Evolutionary conservation across 2,329 filamentous ascomycete species (phyloP).

Genomic region (Aspergillus transmontanensis): DNA sequence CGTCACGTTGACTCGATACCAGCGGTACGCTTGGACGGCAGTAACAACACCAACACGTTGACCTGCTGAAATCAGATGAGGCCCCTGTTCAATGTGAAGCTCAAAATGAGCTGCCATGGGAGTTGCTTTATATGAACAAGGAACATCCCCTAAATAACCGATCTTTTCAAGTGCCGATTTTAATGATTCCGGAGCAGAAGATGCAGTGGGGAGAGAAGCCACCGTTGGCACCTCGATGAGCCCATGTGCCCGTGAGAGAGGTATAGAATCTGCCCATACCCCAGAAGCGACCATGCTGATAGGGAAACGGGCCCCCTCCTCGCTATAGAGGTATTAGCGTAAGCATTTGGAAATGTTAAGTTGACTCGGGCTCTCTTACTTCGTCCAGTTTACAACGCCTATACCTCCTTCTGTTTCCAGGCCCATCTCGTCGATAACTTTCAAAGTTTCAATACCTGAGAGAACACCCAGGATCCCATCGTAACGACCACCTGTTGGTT

Average conservation of each 20-base stretch:
- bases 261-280: slow-evolving; percentile 72
- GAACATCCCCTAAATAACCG: slow-evolving; percentile 64
- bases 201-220: slow-evolving; percentile 45
- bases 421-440: slow-evolving; percentile 66
- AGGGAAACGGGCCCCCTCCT: slow-evolving; percentile 80
- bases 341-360: background rate
- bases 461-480: slow-evolving; percentile 73
- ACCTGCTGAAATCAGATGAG: slow-evolving; percentile 66
- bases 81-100: slow-evolving; percentile 83
- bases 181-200: slow-evolving; percentile 63
- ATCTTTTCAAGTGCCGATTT: slow-evolving; percentile 71
- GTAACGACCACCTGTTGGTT: slow-evolving; percentile 52
- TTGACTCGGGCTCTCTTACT: slow-evolving; percentile 22
- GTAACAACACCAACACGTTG: slow-evolving; percentile 70
- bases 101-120: slow-evolving; percentile 80
- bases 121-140: slow-evolving; percentile 59
- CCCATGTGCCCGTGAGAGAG: slow-evolving; percentile 63
- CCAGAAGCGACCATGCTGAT: slow-evolving; percentile 74
- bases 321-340: slow-evolving; percentile 50
- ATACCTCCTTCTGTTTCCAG: slow-evolving; percentile 71
- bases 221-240: slow-evolving; percentile 61
- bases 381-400: slow-evolving; percentile 66
- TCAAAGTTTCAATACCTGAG: slow-evolving; percentile 73
- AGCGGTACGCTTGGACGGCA: slow-evolving; percentile 74
- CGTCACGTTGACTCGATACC: slow-evolving; percentile 68